phyloP scores from a whole-genome alignment of 192 early-diverging fungal genomes.

The Podila minutissima region DNA sequence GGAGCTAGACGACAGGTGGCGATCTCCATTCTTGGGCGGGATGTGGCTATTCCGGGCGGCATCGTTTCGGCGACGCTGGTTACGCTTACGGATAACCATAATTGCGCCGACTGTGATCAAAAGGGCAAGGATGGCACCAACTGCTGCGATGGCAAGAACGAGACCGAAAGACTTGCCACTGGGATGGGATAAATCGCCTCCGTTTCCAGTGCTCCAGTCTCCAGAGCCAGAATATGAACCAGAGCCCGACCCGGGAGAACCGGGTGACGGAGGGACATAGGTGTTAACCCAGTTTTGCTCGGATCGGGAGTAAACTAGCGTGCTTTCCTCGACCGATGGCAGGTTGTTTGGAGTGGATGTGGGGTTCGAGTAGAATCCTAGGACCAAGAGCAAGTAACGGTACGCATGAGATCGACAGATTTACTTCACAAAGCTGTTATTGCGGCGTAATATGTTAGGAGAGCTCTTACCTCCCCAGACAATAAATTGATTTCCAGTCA shows the following conservation, averaged over 20 bases:
- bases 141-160: conserved; percentile 12
- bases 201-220: neutral
- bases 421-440: neutral
- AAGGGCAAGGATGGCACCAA: conserved; percentile 15
- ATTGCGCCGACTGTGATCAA: conserved; percentile 15
- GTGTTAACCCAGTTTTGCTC: conserved; percentile 16
- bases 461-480: conserved; percentile 18
- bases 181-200: neutral
- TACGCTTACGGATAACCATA: conserved; percentile 21
- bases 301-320: conserved; percentile 3
- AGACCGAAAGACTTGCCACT: conserved; percentile 14
- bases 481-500: conserved; percentile 12
- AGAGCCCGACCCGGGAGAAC: neutral
- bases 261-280: neutral
- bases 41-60: neutral
- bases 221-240: neutral
- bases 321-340: conserved; percentile 19
- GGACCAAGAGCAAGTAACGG: neutral
- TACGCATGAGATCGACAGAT: neutral
- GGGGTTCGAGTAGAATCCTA: conserved; percentile 19
- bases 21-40: neutral
- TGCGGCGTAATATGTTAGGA: neutral
- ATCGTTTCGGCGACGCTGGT: conserved; percentile 1
- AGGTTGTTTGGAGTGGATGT: conserved; percentile 20
- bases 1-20: neutral